Percentiles rank a stretch among this genome's conserved stretches.
Evolutionary conservation across 2,329 filamentous ascomycete species (phyloP).

Genomic region (Clarireedia hainanense): DNA sequence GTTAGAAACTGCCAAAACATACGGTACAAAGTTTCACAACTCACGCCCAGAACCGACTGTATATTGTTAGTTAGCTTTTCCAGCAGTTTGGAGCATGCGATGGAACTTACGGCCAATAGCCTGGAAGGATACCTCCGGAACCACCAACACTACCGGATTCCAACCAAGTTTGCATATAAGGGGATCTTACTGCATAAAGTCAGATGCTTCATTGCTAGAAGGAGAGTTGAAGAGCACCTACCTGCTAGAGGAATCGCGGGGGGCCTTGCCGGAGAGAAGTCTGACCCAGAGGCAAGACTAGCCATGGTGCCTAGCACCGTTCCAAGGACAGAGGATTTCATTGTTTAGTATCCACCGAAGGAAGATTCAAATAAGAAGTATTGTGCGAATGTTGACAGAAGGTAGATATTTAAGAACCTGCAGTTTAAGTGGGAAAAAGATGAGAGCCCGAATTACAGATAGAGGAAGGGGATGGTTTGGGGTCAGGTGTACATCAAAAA

Average conservation of each 20-base stretch:
- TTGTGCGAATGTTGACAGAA: neutral
- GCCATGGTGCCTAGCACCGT: constrained; percentile 5
- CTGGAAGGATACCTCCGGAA: constrained; percentile 59
- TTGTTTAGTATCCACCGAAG: neutral
- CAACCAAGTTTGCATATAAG: constrained; percentile 71
- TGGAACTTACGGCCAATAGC: constrained; percentile 30
- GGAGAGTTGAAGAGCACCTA: neutral
- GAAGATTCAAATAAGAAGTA: neutral
- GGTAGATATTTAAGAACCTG: no score
- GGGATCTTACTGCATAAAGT: constrained; percentile 45
- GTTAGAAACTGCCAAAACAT: neutral
- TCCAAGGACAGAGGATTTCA: constrained; percentile 13
- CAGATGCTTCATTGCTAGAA: neutral
- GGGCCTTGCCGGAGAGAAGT: constrained; percentile 55
- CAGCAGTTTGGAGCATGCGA: neutral
- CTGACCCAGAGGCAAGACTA: constrained; percentile 33
- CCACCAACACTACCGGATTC: constrained; percentile 52
- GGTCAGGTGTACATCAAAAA: no score
- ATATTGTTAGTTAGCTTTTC: constrained; percentile 9
- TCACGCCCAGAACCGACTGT: constrained; percentile 27
- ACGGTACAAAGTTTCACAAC: neutral
- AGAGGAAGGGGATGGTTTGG: no score
- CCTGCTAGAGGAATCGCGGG: constrained; percentile 63
- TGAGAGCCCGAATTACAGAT: no score
- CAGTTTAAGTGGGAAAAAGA: no score